phyloP scores from a whole-genome alignment of 345 rosid species.

The Ceriops tagal region DNA sequence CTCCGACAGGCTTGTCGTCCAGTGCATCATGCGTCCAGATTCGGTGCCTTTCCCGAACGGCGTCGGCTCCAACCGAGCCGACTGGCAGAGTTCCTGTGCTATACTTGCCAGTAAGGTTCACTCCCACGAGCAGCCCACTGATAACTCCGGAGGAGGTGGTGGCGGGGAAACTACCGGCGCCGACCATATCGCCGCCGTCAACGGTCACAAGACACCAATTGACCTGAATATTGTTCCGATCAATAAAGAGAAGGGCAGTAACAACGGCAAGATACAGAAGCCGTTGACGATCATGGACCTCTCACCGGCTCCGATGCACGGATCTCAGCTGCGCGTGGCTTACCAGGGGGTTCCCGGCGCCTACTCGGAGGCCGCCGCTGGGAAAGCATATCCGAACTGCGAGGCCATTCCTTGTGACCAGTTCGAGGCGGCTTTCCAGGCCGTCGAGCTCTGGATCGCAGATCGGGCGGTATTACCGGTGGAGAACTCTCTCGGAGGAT shows the following conservation, averaged over 20 bases:
- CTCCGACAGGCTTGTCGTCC: constrained; percentile 14
- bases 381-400: constrained; percentile 88
- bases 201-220: constrained; percentile 48
- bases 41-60: constrained; percentile 43
- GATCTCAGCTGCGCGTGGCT: constrained; percentile 79
- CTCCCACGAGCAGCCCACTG: constrained; percentile 40
- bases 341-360: constrained; percentile 99
- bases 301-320: constrained; percentile 87
- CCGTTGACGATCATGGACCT: constrained; percentile 66
- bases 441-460: constrained; percentile 98
- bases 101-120: constrained; percentile 62
- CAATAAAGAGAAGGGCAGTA: constrained; percentile 5
- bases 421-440: constrained; percentile 92
- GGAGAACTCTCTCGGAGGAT: constrained; percentile 94
- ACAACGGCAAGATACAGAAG: constrained; percentile 35
- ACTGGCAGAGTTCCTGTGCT: constrained; percentile 87
- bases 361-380: constrained; percentile 95
- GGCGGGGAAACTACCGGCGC: constrained; percentile 18
- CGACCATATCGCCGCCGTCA: constrained; percentile 43
- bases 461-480: constrained; percentile 93
- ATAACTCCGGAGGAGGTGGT: constrained; percentile 15
- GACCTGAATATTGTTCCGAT: constrained; percentile 61
- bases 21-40: constrained; percentile 45
- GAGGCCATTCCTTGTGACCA: constrained; percentile 97
- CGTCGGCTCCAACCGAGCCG: constrained; percentile 39